phyloP scores from a whole-genome alignment of 495 filamentous ascomycete species.

The Penicillium malachiteum region DNA sequence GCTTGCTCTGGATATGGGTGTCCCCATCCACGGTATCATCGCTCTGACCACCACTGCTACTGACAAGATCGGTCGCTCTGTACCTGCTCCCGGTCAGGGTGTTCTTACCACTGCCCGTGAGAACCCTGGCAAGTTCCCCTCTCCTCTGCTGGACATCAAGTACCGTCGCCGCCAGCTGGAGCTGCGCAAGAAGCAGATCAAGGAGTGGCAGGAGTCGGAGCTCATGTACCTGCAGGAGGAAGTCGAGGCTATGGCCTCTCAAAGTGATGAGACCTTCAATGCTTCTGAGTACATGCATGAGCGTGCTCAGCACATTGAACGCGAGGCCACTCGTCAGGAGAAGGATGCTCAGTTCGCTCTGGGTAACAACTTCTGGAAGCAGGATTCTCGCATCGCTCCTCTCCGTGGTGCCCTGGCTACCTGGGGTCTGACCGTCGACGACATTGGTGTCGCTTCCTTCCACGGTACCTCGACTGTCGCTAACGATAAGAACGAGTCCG shows the following conservation, averaged over 20 bases:
- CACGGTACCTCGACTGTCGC: slow-evolving; percentile 98
- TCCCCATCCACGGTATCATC: slow-evolving; percentile 94
- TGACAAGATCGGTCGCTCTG: slow-evolving; percentile 97
- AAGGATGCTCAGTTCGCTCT: slow-evolving; percentile 86
- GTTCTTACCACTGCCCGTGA: slow-evolving; percentile 97
- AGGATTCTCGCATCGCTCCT: slow-evolving; percentile 88
- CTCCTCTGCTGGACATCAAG: slow-evolving; percentile 92
- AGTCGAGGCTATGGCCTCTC: slow-evolving; percentile 83
- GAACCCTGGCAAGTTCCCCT: slow-evolving; percentile 84
- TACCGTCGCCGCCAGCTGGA: slow-evolving; percentile 95
- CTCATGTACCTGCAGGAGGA: slow-evolving; percentile 90
- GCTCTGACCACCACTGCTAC: slow-evolving; percentile 96
- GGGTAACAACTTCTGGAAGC: slow-evolving; percentile 98
- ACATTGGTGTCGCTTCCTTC: slow-evolving; percentile 93
- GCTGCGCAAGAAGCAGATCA: slow-evolving; percentile 85
- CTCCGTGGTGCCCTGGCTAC: slow-evolving; percentile 92
- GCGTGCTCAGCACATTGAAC: slow-evolving; percentile 80
- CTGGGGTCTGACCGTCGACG: slow-evolving; percentile 97
- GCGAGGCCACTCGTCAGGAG: slow-evolving; percentile 85
- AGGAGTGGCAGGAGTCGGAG: slow-evolving; percentile 93
- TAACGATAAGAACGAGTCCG: slow-evolving; percentile 99
- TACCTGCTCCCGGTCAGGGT: slow-evolving; percentile 94
- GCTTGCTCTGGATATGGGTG: slow-evolving; percentile 96
- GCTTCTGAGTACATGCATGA: slow-evolving; percentile 85
- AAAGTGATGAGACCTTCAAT: slow-evolving; percentile 62